These are phyloP conservation scores for Rhodotorula sp. DNA, from an alignment of 1,284 basidiomycete genomes.

Conservation along the genomic window DNA sequence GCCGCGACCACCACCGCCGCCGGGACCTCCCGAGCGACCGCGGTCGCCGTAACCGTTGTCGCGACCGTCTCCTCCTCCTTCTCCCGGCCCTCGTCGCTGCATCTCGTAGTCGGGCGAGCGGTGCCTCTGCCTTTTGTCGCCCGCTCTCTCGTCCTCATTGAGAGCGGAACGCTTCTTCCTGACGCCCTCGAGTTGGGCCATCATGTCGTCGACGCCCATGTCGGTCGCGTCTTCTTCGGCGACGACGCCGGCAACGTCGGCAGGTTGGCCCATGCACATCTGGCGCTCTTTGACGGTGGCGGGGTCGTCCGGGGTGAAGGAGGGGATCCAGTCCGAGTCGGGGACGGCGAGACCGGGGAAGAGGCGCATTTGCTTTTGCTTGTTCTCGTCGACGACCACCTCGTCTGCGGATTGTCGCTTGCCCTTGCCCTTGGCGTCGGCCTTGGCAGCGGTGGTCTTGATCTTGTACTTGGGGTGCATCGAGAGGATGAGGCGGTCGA, in stretches of 20 bases:
- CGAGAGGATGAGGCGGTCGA: constrained; percentile 89
- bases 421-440: constrained; percentile 50
- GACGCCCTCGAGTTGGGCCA: constrained; percentile 58
- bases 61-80: constrained; percentile 51
- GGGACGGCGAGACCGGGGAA: constrained; percentile 89
- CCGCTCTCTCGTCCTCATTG: constrained; percentile 52
- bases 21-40: constrained; percentile 35
- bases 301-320: constrained; percentile 33
- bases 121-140: constrained; percentile 28
- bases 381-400: constrained; percentile 54
- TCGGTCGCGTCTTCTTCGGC: constrained; percentile 44
- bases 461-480: constrained; percentile 97
- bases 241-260: constrained; percentile 51
- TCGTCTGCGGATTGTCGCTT: constrained; percentile 53
- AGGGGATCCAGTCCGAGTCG: constrained; percentile 61
- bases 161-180: constrained; percentile 42
- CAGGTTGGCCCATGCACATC: constrained; percentile 19
- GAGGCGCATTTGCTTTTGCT: constrained; percentile 73
- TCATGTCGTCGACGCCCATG: constrained; percentile 36
- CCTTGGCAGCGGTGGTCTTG: constrained; percentile 39
- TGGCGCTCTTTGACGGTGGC: constrained; percentile 17
- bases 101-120: constrained; percentile 32
- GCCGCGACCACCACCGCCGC: constrained; percentile 41
- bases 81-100: constrained; percentile 5
- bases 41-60: constrained; percentile 48